A percentile compares a stretch with the other conserved stretches of the same genome.
These are phyloP conservation scores for Mycena floridula DNA, from an alignment of 768 basidiomycete genomes.

Conservation along the genomic window DNA sequence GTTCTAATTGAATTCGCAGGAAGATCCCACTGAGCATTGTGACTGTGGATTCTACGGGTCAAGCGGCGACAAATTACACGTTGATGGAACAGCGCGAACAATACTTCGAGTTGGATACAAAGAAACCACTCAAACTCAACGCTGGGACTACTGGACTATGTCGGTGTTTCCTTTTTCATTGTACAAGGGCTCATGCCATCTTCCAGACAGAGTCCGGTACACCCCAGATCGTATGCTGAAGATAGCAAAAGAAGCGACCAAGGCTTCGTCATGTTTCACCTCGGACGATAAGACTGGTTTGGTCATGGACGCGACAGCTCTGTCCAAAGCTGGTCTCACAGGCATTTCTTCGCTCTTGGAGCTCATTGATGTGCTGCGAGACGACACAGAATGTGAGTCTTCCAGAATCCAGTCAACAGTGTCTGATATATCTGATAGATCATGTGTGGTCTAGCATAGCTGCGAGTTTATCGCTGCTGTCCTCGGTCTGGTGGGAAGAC, in stretches of 20 bases:
- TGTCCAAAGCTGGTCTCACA: slow-evolving; percentile 76
- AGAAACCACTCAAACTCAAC: slow-evolving; percentile 83
- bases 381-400: slow-evolving; percentile 70
- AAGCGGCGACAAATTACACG: slow-evolving; percentile 50
- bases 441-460: slow-evolving; percentile 77
- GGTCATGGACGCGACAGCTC: slow-evolving; percentile 73
- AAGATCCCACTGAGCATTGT: slow-evolving; percentile 74
- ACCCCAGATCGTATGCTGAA: slow-evolving; percentile 68
- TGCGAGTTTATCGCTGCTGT: slow-evolving; percentile 45
- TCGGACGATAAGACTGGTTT: slow-evolving; percentile 88
- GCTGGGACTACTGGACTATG: slow-evolving; percentile 86
- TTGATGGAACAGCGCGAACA: slow-evolving; percentile 67
- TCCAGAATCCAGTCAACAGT: background rate
- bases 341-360: slow-evolving; percentile 47
- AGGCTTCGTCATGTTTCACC: slow-evolving; percentile 56
- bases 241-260: slow-evolving; percentile 79
- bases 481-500: slow-evolving; percentile 82
- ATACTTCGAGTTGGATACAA: slow-evolving; percentile 65
- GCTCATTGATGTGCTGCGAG: slow-evolving; percentile 59
- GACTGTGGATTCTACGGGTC: slow-evolving; percentile 54
- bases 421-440: slow-evolving; percentile 38
- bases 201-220: slow-evolving; percentile 79
- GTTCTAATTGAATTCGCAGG: slow-evolving; percentile 44
- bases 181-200: background rate
- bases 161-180: slow-evolving; percentile 30